phyloP scores from a whole-genome alignment of 257 asterid species.

The Solanum sparsipilum region DNA sequence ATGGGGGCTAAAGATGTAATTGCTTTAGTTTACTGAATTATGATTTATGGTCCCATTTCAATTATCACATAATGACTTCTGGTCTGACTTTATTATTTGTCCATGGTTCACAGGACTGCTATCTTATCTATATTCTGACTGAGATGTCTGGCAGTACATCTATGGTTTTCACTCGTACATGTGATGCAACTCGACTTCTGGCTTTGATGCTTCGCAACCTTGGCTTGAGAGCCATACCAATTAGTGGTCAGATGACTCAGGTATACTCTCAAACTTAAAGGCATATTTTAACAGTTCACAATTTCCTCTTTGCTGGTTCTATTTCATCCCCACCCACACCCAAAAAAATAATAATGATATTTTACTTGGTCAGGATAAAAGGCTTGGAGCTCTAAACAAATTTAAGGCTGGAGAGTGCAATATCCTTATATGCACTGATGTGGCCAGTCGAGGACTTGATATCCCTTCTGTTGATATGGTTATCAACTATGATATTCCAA shows the following conservation, averaged over 20 bases:
- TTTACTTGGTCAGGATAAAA: slow-evolving; percentile 42
- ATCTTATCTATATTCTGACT: slow-evolving; percentile 70
- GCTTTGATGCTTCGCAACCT: slow-evolving; percentile 72
- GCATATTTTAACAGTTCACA: background rate
- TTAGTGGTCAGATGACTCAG: slow-evolving; percentile 95
- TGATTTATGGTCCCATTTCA: background rate
- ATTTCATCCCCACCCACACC: background rate
- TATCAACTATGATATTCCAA: slow-evolving; percentile 82
- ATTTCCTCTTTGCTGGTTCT: background rate
- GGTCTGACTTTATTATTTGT: background rate
- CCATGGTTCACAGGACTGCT: slow-evolving; percentile 49
- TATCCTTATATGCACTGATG: slow-evolving; percentile 82
- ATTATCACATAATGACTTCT: background rate
- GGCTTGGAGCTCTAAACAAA: slow-evolving; percentile 78
- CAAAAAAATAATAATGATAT: background rate
- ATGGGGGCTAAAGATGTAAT: background rate
- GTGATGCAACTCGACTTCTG: slow-evolving; percentile 69
- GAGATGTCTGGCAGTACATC: slow-evolving; percentile 67
- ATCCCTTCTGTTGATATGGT: slow-evolving; percentile 89
- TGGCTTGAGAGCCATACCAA: slow-evolving; percentile 79
- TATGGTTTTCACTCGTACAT: slow-evolving; percentile 91
- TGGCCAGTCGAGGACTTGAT: slow-evolving; percentile 95
- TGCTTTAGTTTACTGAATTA: background rate
- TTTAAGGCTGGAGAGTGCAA: slow-evolving; percentile 88
- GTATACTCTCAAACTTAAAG: slow-evolving; percentile 20